phyloP scores from a whole-genome alignment of 192 early-diverging fungal genomes.

The Spizellomyces sp. region DNA sequence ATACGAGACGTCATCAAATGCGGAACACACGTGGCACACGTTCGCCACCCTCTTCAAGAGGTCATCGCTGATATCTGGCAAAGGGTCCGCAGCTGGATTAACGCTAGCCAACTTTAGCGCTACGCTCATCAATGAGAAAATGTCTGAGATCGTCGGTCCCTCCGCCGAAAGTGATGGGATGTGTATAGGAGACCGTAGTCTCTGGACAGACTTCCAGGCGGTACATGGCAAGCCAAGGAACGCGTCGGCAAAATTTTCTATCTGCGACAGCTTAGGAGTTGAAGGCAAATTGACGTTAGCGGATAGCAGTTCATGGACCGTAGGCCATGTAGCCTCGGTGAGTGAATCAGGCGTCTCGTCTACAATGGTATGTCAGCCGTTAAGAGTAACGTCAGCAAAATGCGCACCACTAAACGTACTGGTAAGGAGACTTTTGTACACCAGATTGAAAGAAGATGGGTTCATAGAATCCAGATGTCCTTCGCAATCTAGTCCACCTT shows the following conservation, averaged over 20 bases:
- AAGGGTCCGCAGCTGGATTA: neutral
- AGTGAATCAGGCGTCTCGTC: no score
- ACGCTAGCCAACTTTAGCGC: neutral
- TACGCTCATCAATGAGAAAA: neutral
- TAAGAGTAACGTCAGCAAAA: no score
- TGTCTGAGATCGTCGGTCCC: neutral
- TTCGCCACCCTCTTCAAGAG: neutral
- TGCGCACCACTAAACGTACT: no score
- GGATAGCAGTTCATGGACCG: no score
- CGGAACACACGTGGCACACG: neutral
- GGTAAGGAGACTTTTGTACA: no score
- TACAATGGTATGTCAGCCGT: no score
- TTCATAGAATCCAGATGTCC: no score
- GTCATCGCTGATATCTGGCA: neutral
- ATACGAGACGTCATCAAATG: neutral
- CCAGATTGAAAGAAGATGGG: no score
- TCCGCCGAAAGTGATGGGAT: neutral
- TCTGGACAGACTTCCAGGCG: neutral
- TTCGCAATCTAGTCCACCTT: no score
- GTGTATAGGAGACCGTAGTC: neutral
- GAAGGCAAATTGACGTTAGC: no score
- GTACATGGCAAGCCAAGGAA: neutral
- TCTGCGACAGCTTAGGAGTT: no score
- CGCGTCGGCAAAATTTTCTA: neutral
- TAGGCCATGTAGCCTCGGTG: no score